A percentile compares a stretch with the other conserved stretches of the same genome.
phyloP scores from a whole-genome alignment of 345 rosid genomes.

The Gossypium ekmanianum region DNA sequence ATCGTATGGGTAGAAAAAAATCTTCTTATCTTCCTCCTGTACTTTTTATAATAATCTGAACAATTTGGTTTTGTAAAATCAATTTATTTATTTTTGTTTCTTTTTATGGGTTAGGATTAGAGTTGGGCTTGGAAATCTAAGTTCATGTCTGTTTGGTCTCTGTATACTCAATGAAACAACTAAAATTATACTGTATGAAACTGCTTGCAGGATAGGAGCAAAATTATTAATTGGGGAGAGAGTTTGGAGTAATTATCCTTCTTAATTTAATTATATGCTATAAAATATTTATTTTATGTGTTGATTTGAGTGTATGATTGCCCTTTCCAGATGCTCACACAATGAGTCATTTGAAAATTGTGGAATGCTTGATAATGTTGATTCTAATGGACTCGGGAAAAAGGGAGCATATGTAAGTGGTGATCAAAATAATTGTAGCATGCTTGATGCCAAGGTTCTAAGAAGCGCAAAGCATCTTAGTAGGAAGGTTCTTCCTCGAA shows the following conservation, averaged over 20 bases:
- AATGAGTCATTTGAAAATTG: conserved; percentile 29
- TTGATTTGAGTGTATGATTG: conserved; percentile 15
- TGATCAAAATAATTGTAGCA: conserved; percentile 18
- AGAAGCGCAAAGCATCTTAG: conserved; percentile 31
- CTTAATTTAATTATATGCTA: conserved; percentile 3
- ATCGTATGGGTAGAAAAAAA: background rate
- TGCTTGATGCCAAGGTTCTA: conserved; percentile 28
- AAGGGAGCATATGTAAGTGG: conserved; percentile 29
- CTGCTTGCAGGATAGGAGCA: conserved; percentile 61
- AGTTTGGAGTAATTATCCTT: conserved; percentile 48
- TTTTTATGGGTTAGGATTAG: background rate
- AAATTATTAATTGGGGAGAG: conserved; percentile 44
- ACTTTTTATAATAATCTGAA: background rate
- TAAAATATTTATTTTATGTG: background rate
- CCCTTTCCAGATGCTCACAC: conserved; percentile 41
- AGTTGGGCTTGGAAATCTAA: background rate
- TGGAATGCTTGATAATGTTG: conserved; percentile 24
- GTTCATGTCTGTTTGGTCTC: background rate
- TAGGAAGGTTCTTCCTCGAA: conserved; percentile 43
- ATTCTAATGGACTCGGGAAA: conserved; percentile 25
- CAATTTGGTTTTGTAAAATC: background rate
- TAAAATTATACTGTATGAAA: conserved; percentile 18
- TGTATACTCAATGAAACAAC: conserved; percentile 10
- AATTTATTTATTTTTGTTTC: background rate
- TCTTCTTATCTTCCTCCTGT: background rate